phyloP scores from a whole-genome alignment of 768 basidiomycete genomes.

The Chlorophyllum brunneum region DNA sequence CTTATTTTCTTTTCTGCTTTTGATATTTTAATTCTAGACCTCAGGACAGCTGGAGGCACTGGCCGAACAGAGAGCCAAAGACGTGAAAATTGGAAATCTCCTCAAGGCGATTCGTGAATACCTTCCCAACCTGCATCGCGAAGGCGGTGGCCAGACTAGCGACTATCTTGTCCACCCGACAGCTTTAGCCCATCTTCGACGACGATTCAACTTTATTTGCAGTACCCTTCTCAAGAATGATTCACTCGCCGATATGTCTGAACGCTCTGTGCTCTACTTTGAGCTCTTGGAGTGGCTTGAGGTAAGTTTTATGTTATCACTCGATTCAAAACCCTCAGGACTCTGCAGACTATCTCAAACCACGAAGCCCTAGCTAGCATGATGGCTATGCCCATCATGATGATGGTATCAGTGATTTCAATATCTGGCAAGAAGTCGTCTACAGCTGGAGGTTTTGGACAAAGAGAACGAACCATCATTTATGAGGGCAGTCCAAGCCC shows the following conservation, averaged over 20 bases:
- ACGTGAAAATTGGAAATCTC: slow-evolving; percentile 66
- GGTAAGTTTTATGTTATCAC: slow-evolving; percentile 40
- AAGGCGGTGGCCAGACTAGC: slow-evolving; percentile 73
- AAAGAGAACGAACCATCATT: slow-evolving; percentile 77
- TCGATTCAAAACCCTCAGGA: not conserved
- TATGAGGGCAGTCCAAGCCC: slow-evolving; percentile 93
- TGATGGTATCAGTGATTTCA: slow-evolving; percentile 63
- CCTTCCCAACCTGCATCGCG: slow-evolving; percentile 76
- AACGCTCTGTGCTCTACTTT: slow-evolving; percentile 79
- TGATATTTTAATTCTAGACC: slow-evolving; percentile 39
- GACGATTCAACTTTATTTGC: slow-evolving; percentile 86
- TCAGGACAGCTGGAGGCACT: slow-evolving; percentile 79
- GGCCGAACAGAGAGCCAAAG: slow-evolving; percentile 67
- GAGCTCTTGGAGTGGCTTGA: slow-evolving; percentile 91
- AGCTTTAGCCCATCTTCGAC: slow-evolving; percentile 83
- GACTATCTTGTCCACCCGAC: slow-evolving; percentile 94
- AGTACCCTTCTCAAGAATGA: slow-evolving; percentile 87
- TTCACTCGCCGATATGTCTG: slow-evolving; percentile 92
- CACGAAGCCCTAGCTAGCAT: slow-evolving; percentile 92
- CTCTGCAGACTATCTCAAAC: slow-evolving; percentile 76
- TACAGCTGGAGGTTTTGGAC: slow-evolving; percentile 39
- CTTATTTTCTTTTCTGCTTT: not conserved
- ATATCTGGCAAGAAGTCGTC: slow-evolving; percentile 52
- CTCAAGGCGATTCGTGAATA: slow-evolving; percentile 74
- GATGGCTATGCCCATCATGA: slow-evolving; percentile 98